A percentile compares a stretch with the other conserved stretches of the same genome.
Conservation (phyloP, 345 rosid species). For the Brassica cretica region DNA sequence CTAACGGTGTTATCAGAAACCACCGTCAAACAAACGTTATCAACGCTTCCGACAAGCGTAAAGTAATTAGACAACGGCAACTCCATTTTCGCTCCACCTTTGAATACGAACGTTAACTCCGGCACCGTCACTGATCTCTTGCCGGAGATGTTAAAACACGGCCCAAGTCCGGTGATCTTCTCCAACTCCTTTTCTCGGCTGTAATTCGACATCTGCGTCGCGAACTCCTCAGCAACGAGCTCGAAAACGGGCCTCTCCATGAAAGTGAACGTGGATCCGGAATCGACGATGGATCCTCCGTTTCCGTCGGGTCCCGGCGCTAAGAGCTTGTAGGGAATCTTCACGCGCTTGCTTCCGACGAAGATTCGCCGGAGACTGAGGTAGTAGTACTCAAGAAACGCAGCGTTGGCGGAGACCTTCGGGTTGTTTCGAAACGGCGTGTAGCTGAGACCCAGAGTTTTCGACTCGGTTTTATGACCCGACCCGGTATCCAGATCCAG, state of each 20-base stretch:
- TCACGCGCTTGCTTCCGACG: slow-evolving; percentile 58
- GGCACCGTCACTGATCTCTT: slow-evolving; percentile 42
- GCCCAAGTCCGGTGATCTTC: slow-evolving; percentile 55
- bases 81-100: slow-evolving; percentile 80
- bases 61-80: slow-evolving; percentile 68
- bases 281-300: slow-evolving; percentile 86
- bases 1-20: slow-evolving; percentile 41
- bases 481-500: slow-evolving; percentile 61
- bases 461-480: slow-evolving; percentile 40
- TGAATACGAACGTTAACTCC: slow-evolving; percentile 59
- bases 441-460: slow-evolving; percentile 55
- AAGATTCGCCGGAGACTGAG: slow-evolving; percentile 56
- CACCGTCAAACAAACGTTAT: slow-evolving; percentile 51
- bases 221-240: slow-evolving; percentile 57
- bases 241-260: slow-evolving; percentile 66
- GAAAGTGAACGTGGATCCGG: slow-evolving; percentile 88
- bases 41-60: slow-evolving; percentile 37
- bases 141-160: slow-evolving; percentile 68
- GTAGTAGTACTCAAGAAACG: slow-evolving; percentile 64
- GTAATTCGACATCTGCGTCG: slow-evolving; percentile 58
- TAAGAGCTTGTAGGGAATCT: slow-evolving; percentile 61
- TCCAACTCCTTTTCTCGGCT: slow-evolving; percentile 48
- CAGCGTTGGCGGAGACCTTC: slow-evolving; percentile 26
- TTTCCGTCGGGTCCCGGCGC: slow-evolving; percentile 62
- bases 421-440: slow-evolving; percentile 68